Base-by-base conservation (phyloP, 371 early-diverging fungal genomes). In the Rhizopus microsporus region DNA sequence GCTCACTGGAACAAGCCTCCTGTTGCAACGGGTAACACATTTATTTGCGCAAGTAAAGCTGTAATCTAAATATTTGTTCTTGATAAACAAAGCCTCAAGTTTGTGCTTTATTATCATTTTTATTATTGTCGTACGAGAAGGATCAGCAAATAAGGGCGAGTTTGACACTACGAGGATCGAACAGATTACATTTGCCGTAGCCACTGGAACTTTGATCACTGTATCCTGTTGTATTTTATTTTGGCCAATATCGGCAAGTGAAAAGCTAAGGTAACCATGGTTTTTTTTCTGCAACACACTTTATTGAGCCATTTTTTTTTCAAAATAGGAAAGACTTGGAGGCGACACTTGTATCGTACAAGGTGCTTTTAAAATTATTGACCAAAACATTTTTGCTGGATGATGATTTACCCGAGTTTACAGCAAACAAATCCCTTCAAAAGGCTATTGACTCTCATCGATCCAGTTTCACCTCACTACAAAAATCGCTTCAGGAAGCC, bases 311-410 rank as follows among this genome's bases (percentile, higher is more conserved):
- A 1, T 23, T 23, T 23, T 23, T 23, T 23, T 1, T 23, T 23
- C 2, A 23, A 23, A 23, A 0, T 3, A 76, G 78, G 76, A 74
- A 78, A 31, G 85, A 86, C 56, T 72, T 88, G 31, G 83, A 70
- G 2, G 68, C 70, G 2, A 81, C 87, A 3, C 49, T 89, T n/a
- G 54, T 51, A 1, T 85, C 88, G 0, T 85, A 84, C 51, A 61
- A 78, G n/a, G 63, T 81, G 0, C 51, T 86, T 3, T 60, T 88
- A 34, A 83, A 84, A 40, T 55, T 84, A 10, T 45, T 88, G 37
- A 85, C 85, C 29, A 87, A 87, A 59, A 86, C 88, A 0, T 89
- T 89, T 51, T 65, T 89, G 31, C 59, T 89, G 43, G 90, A 88
- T 56, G 76, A 76, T 15, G 80, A 81, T 53, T 56, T 80, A 6